These are phyloP conservation scores for Xenoacremonium recifei DNA, from an alignment of 2,329 filamentous ascomycete species.

Conservation along the genomic window DNA sequence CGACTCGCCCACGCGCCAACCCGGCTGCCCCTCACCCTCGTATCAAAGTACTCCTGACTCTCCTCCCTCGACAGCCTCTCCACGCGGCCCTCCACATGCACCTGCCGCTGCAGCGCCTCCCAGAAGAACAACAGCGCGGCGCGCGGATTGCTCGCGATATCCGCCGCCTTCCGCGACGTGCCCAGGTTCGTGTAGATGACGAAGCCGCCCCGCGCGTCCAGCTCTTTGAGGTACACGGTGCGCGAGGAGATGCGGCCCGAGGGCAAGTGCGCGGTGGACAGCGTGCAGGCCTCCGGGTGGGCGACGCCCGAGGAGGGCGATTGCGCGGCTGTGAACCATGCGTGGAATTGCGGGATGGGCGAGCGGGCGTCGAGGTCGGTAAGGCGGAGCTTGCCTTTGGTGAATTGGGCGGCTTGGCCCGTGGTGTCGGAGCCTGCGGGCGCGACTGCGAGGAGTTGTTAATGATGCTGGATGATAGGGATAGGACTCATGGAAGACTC, in stretches of 20 bases:
- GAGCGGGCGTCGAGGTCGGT: slow-evolving; percentile 57
- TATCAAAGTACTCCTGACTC: slow-evolving; percentile 67
- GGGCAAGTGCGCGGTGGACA: slow-evolving; percentile 82
- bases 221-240: slow-evolving; percentile 92
- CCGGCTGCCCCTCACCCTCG: slow-evolving; percentile 72
- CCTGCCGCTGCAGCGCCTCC: slow-evolving; percentile 82
- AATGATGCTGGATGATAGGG: background rate
- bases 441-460: slow-evolving; percentile 47
- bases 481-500: background rate
- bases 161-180: slow-evolving; percentile 66
- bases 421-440: slow-evolving; percentile 58
- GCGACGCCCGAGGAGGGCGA: slow-evolving; percentile 48
- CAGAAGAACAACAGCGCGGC: slow-evolving; percentile 90
- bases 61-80: slow-evolving; percentile 68
- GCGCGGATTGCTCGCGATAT: slow-evolving; percentile 71
- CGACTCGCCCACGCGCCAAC: slow-evolving; percentile 92
- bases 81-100: slow-evolving; percentile 78
- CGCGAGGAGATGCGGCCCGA: slow-evolving; percentile 82
- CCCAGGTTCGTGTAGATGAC: slow-evolving; percentile 94
- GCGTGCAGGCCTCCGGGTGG: slow-evolving; percentile 84
- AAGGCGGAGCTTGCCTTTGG: slow-evolving; percentile 57
- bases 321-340: slow-evolving; percentile 80
- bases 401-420: slow-evolving; percentile 75
- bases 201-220: slow-evolving; percentile 76
- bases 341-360: slow-evolving; percentile 82